A percentile compares a stretch with the other conserved stretches of the same genome.
Evolutionary conservation across 441 rosid genomes (phyloP).

Genomic region (Adansonia grandidieri): DNA sequence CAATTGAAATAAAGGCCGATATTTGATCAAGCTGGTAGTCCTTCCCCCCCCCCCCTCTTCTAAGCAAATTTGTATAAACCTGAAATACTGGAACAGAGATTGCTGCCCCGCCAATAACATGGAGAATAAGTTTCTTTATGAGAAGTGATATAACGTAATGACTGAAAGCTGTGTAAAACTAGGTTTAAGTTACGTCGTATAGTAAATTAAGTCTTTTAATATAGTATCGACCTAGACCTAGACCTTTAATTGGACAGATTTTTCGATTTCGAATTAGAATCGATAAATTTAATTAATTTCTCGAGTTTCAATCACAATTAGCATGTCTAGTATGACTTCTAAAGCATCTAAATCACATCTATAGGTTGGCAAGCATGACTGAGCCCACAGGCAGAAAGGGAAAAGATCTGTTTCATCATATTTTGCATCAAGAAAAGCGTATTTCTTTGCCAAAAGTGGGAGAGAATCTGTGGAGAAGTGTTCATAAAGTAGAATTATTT

Average conservation of each 20-base stretch:
- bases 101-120: not conserved
- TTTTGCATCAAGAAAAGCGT: not conserved
- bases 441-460: not conserved
- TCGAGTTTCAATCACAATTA: too few relatives aligned
- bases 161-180: not conserved
- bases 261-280: too few relatives aligned
- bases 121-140: not conserved
- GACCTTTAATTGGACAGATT: too few relatives aligned
- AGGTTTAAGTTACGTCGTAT: not conserved
- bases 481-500: not conserved
- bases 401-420: not conserved
- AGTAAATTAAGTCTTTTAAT: too few relatives aligned
- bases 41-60: too few relatives aligned
- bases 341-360: not conserved
- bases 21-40: not conserved
- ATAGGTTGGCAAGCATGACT: not conserved
- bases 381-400: not conserved
- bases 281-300: too few relatives aligned
- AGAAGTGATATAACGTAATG: too few relatives aligned
- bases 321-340: not conserved
- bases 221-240: too few relatives aligned
- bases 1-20: not conserved
- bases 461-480: not conserved
- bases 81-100: not conserved
- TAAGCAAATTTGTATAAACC: not conserved